Evolutionary conservation across 805 yeast species (phyloP).

Genomic region (Cyberlindnera sargentensis): DNA sequence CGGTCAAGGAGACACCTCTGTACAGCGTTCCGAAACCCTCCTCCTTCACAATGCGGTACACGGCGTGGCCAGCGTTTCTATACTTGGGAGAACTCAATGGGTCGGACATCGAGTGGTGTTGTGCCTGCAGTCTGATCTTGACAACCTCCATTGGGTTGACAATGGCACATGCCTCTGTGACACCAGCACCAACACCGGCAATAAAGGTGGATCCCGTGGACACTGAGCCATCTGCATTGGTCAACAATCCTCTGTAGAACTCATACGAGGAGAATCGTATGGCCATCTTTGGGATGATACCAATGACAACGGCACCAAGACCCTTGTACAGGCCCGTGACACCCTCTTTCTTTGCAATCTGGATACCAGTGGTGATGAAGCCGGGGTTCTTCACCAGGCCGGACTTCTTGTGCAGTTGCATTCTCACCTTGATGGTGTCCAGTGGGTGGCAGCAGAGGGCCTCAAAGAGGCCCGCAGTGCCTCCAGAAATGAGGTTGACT

Average conservation of each 20-base stretch:
- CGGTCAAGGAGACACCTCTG: constrained; percentile 92
- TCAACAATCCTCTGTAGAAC: constrained; percentile 66
- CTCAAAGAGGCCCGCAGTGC: constrained; percentile 94
- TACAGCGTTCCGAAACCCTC: constrained; percentile 87
- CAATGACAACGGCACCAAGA: constrained; percentile 93
- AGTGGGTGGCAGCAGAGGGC: constrained; percentile 98
- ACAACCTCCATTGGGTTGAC: constrained; percentile 98
- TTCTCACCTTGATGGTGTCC: constrained; percentile 94
- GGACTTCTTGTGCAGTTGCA: constrained; percentile 78
- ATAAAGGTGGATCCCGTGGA: constrained; percentile 71
- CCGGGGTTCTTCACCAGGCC: constrained; percentile 77
- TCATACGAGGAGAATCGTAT: constrained; percentile 93
- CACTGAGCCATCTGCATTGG: constrained; percentile 56
- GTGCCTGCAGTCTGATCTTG: constrained; percentile 93
- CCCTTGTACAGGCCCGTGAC: constrained; percentile 88
- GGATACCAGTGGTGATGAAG: constrained; percentile 71
- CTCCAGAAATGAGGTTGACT: constrained; percentile 82
- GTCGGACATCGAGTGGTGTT: constrained; percentile 82
- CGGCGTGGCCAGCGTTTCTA: constrained; percentile 89
- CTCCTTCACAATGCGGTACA: constrained; percentile 74
- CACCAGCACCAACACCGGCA: constrained; percentile 97
- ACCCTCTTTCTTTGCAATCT: constrained; percentile 74
- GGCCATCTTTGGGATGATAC: constrained; percentile 98
- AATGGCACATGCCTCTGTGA: constrained; percentile 89
- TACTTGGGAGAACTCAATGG: constrained; percentile 75